Base-by-base conservation (phyloP, 257 asterid species). In the Gentiana straminea region DNA sequence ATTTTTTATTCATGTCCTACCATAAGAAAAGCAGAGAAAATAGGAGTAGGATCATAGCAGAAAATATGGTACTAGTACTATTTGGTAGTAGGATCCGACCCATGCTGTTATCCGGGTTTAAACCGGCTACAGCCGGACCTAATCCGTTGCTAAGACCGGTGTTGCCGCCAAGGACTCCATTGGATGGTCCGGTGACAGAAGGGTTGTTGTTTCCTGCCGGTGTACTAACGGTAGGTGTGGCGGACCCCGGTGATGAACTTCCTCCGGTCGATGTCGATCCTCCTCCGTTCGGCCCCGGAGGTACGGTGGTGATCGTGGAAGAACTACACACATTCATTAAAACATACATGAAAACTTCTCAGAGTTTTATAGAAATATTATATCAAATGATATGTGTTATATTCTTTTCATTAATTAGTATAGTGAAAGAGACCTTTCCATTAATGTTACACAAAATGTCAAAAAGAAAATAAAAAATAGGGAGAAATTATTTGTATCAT, bases 91-190 rank as follows among this genome's bases (percentile, higher is more conserved):
- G 68, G 35, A 58, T 54, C 48, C 69, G 73, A 41, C 72, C 94
- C 3, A 51, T 57, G 36, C 72, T 77, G 24, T 70, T 13, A 32
- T 81, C 87, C 0, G 62, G 73, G 67, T 79, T 73, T 53, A 67
- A 66, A 54, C 77, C 70, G 33, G 64, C 49, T 5, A 87, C 87
- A 0, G 90, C 57, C 0, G 95, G 89, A 41, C 87, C 85, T 6
- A 86, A 49, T 1, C 93, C 82, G 15, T 48, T 69, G 77, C 62
- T 75, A n/a, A 71, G 2, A 24, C 95, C 84, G 36, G 94, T 93
- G 13, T 79, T 32, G 5, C 89, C 83, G 24, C 89, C 94, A 32
- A 81, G 33, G 5, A 77, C 49, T 3, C 88, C 85, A 1, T 56
- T 13, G 39, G 75, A 60, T 0, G 93, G 86, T 52, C 72, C 75